Base-by-base conservation (phyloP, 2,329 filamentous ascomycete genomes). In the Sclerotinia minor region DNA sequence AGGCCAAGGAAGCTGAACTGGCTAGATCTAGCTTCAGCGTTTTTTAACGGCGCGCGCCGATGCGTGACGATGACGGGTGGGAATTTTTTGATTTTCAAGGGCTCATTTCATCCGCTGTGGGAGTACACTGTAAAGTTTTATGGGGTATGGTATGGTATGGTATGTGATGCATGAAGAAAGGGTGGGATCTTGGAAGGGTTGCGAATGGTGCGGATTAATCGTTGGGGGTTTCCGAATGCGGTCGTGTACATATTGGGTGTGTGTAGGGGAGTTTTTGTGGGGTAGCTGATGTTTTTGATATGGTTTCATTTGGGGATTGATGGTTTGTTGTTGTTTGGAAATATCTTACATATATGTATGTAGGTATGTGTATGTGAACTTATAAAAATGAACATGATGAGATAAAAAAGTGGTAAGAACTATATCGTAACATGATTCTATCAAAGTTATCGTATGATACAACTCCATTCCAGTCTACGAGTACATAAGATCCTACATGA, bases 41-140 rank as follows among this genome's bases (percentile, higher is more conserved):
- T 59, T 59, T 59, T 15, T n/a, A 49, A 49, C 58, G 44, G 58
- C 11, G 58, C 19, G 41, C 26, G 58, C 44, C 58, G 58, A 21
- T 49, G 19, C 24, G 58, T 35, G 47, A 17, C 9, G 47, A 35
- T 6, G 45, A 35, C 17, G 19, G 44, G 26, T 32, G n/a, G 11
- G 19, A 11, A n/a, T 35, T n/a, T n/a, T 35, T n/a, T n/a, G 9
- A 19, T 60, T 24, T 35, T 2, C 29, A 35, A 17, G 44, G 44
- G 24, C 15, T 15, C 6, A 35, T 35, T 60, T 60, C 13, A 60
- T 8, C 58, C 58, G 58, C 44, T 26, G 55, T 29, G 21, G 38
- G 55, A 17, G n/a, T n/a, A n/a, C n/a, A n/a, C n/a, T n/a, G n/a
- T n/a, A n/a, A 45, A 59, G 6, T 19, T 45, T 29, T 26, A 44